Conservation (phyloP, 768 basidiomycete species). For the Phallus indusiatus region DNA sequence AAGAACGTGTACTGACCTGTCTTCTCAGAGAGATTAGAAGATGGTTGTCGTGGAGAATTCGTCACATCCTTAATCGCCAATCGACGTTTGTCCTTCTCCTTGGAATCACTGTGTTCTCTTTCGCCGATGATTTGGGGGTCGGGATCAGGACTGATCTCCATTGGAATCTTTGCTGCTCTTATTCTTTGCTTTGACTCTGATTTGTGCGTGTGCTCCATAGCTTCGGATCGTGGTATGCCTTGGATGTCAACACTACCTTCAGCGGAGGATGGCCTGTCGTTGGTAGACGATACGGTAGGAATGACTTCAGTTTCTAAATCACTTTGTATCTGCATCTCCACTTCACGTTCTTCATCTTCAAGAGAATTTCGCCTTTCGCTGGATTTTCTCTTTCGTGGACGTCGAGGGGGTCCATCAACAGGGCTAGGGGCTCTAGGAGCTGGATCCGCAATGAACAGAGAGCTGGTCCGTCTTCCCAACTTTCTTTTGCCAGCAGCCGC, state of each 20-base stretch:
- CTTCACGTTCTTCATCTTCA: constrained; percentile 5
- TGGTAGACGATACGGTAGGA: neutral
- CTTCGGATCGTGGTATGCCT: neutral
- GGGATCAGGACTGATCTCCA: constrained; percentile 20
- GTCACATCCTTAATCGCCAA: constrained; percentile 56
- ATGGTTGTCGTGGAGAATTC: constrained; percentile 35
- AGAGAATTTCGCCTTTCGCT: neutral
- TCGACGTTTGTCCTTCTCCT: constrained; percentile 28
- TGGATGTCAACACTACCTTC: too few relatives aligned
- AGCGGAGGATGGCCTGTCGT: neutral
- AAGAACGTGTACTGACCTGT: constrained; percentile 12
- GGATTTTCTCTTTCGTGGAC: neutral
- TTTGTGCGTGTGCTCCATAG: neutral
- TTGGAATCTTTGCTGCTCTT: neutral
- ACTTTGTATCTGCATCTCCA: neutral
- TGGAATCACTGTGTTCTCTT: constrained; percentile 26
- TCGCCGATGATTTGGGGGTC: constrained; percentile 29
- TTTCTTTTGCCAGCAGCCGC: constrained; percentile 31
- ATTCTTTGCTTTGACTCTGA: neutral
- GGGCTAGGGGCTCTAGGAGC: neutral
- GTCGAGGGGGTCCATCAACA: neutral
- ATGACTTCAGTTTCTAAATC: neutral
- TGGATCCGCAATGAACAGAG: neutral
- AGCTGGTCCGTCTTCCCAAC: constrained; percentile 26
- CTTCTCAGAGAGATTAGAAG: neutral